Percentiles rank a stretch among this genome's conserved stretches.
Conservation (phyloP, 495 filamentous ascomycete species). For the Platismatia glauca region DNA sequence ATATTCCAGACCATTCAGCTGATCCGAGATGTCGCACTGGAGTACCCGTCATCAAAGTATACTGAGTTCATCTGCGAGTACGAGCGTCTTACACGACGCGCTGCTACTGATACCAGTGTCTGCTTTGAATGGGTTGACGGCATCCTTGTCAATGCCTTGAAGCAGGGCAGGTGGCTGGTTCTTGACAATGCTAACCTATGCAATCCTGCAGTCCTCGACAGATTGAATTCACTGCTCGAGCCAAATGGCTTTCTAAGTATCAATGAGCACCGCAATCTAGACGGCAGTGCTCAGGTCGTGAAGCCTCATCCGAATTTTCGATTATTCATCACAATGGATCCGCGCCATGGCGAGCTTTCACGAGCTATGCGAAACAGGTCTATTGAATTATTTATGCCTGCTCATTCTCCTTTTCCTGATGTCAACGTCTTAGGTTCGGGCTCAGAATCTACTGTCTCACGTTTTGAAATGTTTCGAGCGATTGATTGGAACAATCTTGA, state of each 20-base stretch:
- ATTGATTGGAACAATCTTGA: conserved; percentile 24
- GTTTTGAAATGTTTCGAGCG: conserved; percentile 40
- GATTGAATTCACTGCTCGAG: conserved; percentile 90
- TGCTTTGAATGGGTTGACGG: conserved; percentile 97
- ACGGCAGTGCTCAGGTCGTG: conserved; percentile 74
- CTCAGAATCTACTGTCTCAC: conserved; percentile 43
- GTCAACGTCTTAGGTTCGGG: conserved; percentile 25
- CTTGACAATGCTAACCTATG: conserved; percentile 97
- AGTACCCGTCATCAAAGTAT: conserved; percentile 25
- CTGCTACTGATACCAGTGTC: conserved; percentile 43
- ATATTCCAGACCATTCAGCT: neutral
- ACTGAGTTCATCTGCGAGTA: conserved; percentile 23
- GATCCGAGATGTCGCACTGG: neutral
- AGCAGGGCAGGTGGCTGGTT: conserved; percentile 83
- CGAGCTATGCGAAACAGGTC: conserved; percentile 94
- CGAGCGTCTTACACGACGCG: conserved; percentile 34
- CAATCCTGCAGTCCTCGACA: conserved; percentile 85
- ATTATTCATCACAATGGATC: conserved; percentile 90
- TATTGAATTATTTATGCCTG: conserved; percentile 71
- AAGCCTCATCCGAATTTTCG: conserved; percentile 80
- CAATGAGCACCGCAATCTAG: conserved; percentile 77
- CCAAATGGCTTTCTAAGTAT: conserved; percentile 79
- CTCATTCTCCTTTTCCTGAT: conserved; percentile 25
- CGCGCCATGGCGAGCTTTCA: conserved; percentile 86
- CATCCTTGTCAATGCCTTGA: conserved; percentile 74